Conservation (phyloP, 768 basidiomycete genomes). For the Xerocomellus amylosporus region DNA sequence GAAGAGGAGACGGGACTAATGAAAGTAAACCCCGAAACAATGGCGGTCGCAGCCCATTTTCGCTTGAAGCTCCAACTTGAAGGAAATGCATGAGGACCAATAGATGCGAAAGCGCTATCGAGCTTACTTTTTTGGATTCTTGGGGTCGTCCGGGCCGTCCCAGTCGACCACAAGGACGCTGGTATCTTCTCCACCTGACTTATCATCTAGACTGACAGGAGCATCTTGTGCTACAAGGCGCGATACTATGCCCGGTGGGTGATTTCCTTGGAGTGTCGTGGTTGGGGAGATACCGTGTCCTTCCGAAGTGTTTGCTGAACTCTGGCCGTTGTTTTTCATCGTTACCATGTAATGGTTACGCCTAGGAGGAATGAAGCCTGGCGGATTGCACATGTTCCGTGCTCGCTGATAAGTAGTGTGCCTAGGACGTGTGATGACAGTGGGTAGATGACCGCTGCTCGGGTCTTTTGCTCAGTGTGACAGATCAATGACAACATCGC, state of each 20-base stretch:
- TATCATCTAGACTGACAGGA: not conserved
- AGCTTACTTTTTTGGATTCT: constrained; percentile 57
- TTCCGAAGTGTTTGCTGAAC: not conserved
- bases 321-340: not conserved
- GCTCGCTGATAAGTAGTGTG: constrained; percentile 5
- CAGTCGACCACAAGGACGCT: constrained; percentile 47
- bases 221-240: not conserved
- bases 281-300: constrained; percentile 2
- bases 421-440: not conserved
- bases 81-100: not conserved
- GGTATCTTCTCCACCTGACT: not conserved
- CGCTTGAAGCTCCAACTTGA: constrained; percentile 53
- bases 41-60: constrained; percentile 65
- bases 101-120: not conserved
- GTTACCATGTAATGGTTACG: not conserved
- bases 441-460: too few relatives aligned
- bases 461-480: too few relatives aligned
- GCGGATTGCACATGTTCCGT: not conserved
- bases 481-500: too few relatives aligned
- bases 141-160: constrained; percentile 59
- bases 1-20: constrained; percentile 69
- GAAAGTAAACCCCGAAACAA: constrained; percentile 67
- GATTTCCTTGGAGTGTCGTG: constrained; percentile 8
- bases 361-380: not conserved
- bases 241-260: not conserved